Percentiles rank a stretch among this genome's conserved stretches.
These are phyloP conservation scores for Mycena haematopus DNA, from an alignment of 768 basidiomycete species.

Conservation along the genomic window DNA sequence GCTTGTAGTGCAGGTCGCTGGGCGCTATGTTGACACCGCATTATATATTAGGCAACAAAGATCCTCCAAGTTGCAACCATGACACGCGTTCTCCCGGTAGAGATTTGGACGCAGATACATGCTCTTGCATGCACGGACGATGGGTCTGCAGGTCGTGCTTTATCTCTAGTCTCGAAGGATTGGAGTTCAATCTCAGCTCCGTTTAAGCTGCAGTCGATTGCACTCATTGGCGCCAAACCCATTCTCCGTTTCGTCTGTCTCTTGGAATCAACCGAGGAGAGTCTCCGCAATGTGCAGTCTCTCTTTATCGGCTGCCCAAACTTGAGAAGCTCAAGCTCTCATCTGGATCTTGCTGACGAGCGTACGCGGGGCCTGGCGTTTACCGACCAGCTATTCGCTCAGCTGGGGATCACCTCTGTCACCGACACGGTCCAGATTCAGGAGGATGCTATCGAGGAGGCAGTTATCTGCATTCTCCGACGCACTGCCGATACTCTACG, in stretches of 20 bases:
- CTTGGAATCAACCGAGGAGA: slow-evolving; percentile 21
- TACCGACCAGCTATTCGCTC: slow-evolving; percentile 23
- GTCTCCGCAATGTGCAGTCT: slow-evolving; percentile 17
- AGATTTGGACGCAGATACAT: slow-evolving; percentile 39
- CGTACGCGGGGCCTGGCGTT: slow-evolving; percentile 18
- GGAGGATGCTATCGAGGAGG: slow-evolving; percentile 14
- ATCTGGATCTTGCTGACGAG: slow-evolving; percentile 23
- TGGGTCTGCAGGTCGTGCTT: slow-evolving; percentile 36
- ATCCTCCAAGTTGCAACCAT: background rate
- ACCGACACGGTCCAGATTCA: slow-evolving; percentile 6
- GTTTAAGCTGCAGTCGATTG: slow-evolving; percentile 36
- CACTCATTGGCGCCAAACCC: slow-evolving; percentile 34
- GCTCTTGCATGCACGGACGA: slow-evolving; percentile 39
- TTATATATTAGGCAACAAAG: background rate
- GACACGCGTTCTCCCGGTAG: slow-evolving; percentile 29
- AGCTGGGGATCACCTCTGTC: slow-evolving; percentile 14
- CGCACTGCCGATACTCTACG: slow-evolving; percentile 14
- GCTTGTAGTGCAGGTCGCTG: no score
- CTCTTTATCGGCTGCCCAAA: slow-evolving; percentile 28
- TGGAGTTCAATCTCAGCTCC: slow-evolving; percentile 35
- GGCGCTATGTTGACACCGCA: background rate
- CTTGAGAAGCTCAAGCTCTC: background rate
- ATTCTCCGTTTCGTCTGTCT: slow-evolving; percentile 32
- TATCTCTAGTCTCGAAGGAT: slow-evolving; percentile 38
- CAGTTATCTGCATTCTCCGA: slow-evolving; percentile 16